These are phyloP conservation scores for Saturnispora saitoi DNA, from an alignment of 805 yeast species.

Conservation along the genomic window DNA sequence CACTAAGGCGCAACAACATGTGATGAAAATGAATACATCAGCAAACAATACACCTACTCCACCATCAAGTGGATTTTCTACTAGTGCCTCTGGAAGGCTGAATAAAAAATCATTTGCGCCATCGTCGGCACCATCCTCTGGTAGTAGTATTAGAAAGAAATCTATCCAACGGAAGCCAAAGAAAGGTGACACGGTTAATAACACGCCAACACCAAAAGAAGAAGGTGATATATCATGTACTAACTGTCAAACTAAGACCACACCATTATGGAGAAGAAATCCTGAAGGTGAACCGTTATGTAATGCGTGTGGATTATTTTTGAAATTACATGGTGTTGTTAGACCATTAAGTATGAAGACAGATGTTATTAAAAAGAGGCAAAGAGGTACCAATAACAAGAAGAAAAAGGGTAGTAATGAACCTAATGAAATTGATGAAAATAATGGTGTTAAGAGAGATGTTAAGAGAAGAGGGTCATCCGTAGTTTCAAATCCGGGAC, in stretches of 20 bases:
- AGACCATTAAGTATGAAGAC: conserved; percentile 77
- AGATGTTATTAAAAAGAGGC: conserved; percentile 67
- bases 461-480: not conserved
- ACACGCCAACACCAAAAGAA: conserved; percentile 8
- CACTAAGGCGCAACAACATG: conserved; percentile 7
- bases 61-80: not conserved
- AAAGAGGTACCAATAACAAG: conserved; percentile 38
- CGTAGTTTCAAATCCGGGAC: not conserved
- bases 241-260: conserved; percentile 84
- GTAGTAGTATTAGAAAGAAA: not conserved
- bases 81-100: not conserved
- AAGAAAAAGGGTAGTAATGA: conserved; percentile 19
- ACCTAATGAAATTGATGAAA: conserved; percentile 41
- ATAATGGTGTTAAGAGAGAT: not conserved
- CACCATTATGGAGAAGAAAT: conserved; percentile 92
- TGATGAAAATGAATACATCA: not conserved
- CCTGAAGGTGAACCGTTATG: conserved; percentile 90
- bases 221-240: conserved; percentile 43
- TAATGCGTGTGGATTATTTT: conserved; percentile 92
- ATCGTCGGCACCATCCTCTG: not conserved
- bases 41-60: not conserved
- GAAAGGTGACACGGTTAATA: not conserved
- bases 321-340: conserved; percentile 90
- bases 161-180: not conserved
- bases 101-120: conserved; percentile 2